Conservation (phyloP, 169 alveolate species). For the Pseudocohnilembus persalinus region DNA sequence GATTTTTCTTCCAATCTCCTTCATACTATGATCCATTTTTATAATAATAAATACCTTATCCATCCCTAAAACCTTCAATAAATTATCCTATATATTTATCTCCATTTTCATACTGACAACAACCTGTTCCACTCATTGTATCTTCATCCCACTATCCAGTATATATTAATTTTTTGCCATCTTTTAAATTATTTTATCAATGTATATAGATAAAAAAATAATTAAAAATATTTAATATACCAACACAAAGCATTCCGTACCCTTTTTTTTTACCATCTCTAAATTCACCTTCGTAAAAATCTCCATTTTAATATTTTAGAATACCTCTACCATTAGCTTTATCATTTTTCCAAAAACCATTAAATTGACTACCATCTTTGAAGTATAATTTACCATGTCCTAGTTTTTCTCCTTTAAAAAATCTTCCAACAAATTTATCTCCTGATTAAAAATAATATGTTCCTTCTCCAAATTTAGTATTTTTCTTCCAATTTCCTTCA, state of each 20-base stretch:
- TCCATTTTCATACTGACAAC: slow-evolving; percentile 1
- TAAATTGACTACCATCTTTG: slow-evolving; percentile 1
- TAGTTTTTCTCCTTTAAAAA: slow-evolving; percentile 3
- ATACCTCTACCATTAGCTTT: slow-evolving; percentile 24
- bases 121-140: background rate
- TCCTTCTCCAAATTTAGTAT: slow-evolving; percentile 25
- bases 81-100: slow-evolving; percentile 10
- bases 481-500: slow-evolving; percentile 15
- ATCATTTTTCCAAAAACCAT: slow-evolving; percentile 7
- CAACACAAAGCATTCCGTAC: slow-evolving; percentile 1
- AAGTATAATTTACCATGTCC: slow-evolving; percentile 13
- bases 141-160: background rate
- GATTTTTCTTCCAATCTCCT: background rate
- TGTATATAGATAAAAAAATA: too few species aligned
- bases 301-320: slow-evolving; percentile 15
- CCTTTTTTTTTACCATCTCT: slow-evolving; percentile 14
- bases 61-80: slow-evolving; percentile 1
- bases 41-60: slow-evolving; percentile 8
- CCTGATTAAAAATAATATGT: slow-evolving; percentile 18
- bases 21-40: background rate
- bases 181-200: too few species aligned
- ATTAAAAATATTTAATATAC: too few species aligned
- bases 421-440: background rate
- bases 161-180: background rate
- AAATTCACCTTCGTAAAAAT: slow-evolving; percentile 6